Base-by-base conservation (phyloP, 495 filamentous ascomycete species). In the Umbilicaria muhlenbergii region DNA sequence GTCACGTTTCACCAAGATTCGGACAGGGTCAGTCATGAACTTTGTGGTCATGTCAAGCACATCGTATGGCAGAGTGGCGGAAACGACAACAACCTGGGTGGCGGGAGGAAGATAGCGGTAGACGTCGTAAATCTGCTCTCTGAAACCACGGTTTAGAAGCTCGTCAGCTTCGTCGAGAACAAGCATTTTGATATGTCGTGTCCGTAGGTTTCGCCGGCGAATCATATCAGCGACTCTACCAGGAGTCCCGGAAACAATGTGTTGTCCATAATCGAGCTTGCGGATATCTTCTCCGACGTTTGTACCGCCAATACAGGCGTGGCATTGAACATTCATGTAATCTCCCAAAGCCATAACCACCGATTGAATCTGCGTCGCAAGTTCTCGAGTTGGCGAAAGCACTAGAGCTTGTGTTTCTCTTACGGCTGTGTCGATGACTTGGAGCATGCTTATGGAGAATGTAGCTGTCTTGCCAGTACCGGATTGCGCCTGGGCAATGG, bases 241-340 rank as follows among this genome's bases (percentile, higher is more conserved):
- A 16, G 91, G 91, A 3, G 91, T 96, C 42, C 91, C 91, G 10
- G 85, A 89, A 39, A 99, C 89, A 38, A 99, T 87, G 54, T 99
- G 91, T 50, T 91, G 91, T 41, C 91, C 91, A 44, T 95, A 89
- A 53, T 95, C 85, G 33, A 98, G 83, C 58, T 89, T 92, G 64
- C 85, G 81, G 53, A 96, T 95, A 62, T 99, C 91, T 49, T 96
- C 89, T 36, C 91, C 84, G 43, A 99, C 84, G 56, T 89, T 94
- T 47, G 91, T 99, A 28, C 91, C 91, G 50, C 91, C 91, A 64
- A 99, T 99, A 61, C 92, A 96, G 51, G 91, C 87, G 54, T 99
- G 91, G 65, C 92, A 96, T 63, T 99, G 85, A 2, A 96, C 83
- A 58, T 96, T 99, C 92, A 96, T 96, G 70, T 92, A 99, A 59